phyloP scores from a whole-genome alignment of 1,139 yeast genomes.

The Candida sojae region DNA sequence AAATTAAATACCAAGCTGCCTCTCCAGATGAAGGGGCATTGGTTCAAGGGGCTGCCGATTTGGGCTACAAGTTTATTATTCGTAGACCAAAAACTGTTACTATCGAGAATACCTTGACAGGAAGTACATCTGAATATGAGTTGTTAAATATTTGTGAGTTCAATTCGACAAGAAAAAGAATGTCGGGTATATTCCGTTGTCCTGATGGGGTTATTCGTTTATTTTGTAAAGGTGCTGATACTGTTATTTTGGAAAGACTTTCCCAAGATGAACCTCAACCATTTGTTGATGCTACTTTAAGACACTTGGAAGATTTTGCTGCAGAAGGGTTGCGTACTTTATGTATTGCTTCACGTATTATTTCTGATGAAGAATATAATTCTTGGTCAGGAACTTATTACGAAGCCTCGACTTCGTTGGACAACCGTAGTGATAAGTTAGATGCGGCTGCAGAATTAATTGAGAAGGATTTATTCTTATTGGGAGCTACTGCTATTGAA shows the following conservation, averaged over 20 bases:
- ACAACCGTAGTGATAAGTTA: constrained; percentile 69
- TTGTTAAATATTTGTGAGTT: constrained; percentile 91
- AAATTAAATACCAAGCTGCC: constrained; percentile 93
- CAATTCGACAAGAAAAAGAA: constrained; percentile 95
- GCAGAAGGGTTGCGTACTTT: constrained; percentile 93
- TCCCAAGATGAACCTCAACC: constrained; percentile 66
- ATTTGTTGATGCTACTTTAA: constrained; percentile 76
- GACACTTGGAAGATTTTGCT: constrained; percentile 95
- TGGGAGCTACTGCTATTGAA: constrained; percentile 98
- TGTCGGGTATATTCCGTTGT: constrained; percentile 92
- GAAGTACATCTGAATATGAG: constrained; percentile 54
- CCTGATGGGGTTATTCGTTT: constrained; percentile 91
- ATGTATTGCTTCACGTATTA: constrained; percentile 84
- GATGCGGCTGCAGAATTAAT: constrained; percentile 75
- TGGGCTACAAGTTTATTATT: constrained; percentile 82
- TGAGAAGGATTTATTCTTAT: constrained; percentile 72
- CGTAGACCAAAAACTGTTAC: constrained; percentile 86
- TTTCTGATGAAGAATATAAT: constrained; percentile 76
- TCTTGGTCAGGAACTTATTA: constrained; percentile 66
- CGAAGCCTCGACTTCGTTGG: constrained; percentile 81
- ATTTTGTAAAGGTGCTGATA: constrained; percentile 97
- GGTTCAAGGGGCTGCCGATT: constrained; percentile 87
- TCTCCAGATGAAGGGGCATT: constrained; percentile 99
- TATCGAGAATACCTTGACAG: constrained; percentile 52
- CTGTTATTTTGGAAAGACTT: constrained; percentile 87